Conservation (phyloP, 768 basidiomycete species). For the Leccinum disarticulatum region DNA sequence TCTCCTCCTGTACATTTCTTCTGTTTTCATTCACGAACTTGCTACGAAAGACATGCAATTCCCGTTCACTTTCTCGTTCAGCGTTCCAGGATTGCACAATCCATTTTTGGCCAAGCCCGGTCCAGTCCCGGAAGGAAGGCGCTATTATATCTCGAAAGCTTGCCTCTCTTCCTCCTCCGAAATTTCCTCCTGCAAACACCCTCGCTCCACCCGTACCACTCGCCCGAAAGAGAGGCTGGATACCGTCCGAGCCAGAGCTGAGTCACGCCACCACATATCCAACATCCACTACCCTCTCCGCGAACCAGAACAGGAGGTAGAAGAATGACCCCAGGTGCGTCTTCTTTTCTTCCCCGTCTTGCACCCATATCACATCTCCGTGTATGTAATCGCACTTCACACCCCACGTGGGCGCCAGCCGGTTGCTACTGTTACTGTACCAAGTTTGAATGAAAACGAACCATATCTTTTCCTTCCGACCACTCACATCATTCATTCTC, state of each 20-base stretch:
- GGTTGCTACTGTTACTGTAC: slow-evolving; percentile 1
- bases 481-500: slow-evolving; percentile 9
- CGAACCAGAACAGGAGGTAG: slow-evolving; percentile 40
- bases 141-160: slow-evolving; percentile 24
- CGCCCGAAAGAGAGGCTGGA: slow-evolving; percentile 71
- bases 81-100: slow-evolving; percentile 64
- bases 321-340: slow-evolving; percentile 48
- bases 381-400: slow-evolving; percentile 25
- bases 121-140: slow-evolving; percentile 29
- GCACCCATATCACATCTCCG: slow-evolving; percentile 23
- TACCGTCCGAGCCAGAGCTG: slow-evolving; percentile 57
- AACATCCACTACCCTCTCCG: slow-evolving; percentile 43
- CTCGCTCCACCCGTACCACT: slow-evolving; percentile 39
- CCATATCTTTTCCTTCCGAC: slow-evolving; percentile 10
- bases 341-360: slow-evolving; percentile 22
- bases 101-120: slow-evolving; percentile 49
- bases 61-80: slow-evolving; percentile 70
- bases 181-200: slow-evolving; percentile 12
- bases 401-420: slow-evolving; percentile 16
- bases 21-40: slow-evolving; percentile 21
- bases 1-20: neutral
- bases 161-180: slow-evolving; percentile 17
- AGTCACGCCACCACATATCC: slow-evolving; percentile 52
- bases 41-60: slow-evolving; percentile 47
- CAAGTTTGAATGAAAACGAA: slow-evolving; percentile 16